A percentile compares a stretch with the other conserved stretches of the same genome.
These are phyloP conservation scores for Gracilariopsis chorda DNA, from an alignment of 23 red algal genomes.

Conservation along the genomic window DNA sequence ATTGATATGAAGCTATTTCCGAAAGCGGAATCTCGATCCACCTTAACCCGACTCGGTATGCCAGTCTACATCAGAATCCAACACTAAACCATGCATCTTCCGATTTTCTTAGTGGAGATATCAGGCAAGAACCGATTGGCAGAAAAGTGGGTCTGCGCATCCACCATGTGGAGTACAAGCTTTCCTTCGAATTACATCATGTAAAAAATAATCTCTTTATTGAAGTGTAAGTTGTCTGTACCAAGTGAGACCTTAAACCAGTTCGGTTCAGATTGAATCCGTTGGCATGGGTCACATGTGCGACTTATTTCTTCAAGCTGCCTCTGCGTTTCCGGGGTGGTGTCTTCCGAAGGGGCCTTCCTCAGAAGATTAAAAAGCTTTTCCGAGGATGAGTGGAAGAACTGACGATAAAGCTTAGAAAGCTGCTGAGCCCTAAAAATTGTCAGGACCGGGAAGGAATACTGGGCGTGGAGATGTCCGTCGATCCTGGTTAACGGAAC, in stretches of 20 bases:
- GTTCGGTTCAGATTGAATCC: too few relatives aligned
- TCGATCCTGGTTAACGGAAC: not conserved
- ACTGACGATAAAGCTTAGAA: not conserved
- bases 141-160: too few relatives aligned
- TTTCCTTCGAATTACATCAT: too few relatives aligned
- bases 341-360: not conserved
- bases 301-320: not conserved
- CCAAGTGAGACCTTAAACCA: too few relatives aligned
- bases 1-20: not conserved
- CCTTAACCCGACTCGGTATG: not conserved
- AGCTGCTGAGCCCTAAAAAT: constrained; percentile 8
- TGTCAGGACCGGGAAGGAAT: not conserved
- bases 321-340: not conserved
- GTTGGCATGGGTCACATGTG: too few relatives aligned
- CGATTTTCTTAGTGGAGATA: not conserved
- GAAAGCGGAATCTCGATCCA: not conserved
- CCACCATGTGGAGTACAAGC: too few relatives aligned
- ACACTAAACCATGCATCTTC: not conserved
- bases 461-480: constrained; percentile 37
- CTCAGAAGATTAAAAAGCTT: constrained; percentile 10
- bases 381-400: not conserved
- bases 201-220: too few relatives aligned
- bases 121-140: not conserved
- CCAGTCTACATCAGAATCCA: not conserved
- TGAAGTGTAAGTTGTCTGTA: too few relatives aligned